Conservation (phyloP, 2,329 filamentous ascomycete species). For the Blumeriella jaapii region DNA sequence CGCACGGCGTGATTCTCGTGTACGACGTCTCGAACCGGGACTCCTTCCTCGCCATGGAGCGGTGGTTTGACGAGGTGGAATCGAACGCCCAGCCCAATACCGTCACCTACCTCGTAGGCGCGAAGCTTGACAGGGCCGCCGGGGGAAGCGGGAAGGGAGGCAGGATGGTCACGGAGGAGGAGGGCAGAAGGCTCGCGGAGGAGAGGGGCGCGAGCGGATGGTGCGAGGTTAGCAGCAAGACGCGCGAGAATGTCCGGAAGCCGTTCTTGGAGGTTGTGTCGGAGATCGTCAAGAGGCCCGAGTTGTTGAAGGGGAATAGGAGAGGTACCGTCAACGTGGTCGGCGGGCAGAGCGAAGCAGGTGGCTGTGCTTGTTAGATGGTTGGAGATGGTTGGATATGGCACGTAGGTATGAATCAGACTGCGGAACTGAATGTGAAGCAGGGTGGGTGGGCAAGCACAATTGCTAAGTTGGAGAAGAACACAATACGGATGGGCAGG, state of each 20-base stretch:
- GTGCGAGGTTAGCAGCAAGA: conserved; percentile 43
- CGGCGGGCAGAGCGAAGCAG: conserved; percentile 7
- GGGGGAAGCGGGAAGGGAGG: conserved; percentile 26
- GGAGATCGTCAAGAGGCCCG: conserved; percentile 35
- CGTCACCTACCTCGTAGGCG: conserved; percentile 40
- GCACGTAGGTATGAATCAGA: neutral
- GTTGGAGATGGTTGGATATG: neutral
- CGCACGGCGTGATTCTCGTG: conserved; percentile 87
- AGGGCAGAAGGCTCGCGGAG: conserved; percentile 36
- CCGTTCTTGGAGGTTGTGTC: conserved; percentile 43
- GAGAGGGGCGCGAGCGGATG: conserved; percentile 35
- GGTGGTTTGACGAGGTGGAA: conserved; percentile 43
- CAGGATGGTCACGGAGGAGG: conserved; percentile 35
- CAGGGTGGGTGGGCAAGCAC: neutral
- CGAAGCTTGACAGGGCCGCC: conserved; percentile 38
- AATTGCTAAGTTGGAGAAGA: neutral
- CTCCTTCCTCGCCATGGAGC: conserved; percentile 40
- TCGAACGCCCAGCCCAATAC: conserved; percentile 37
- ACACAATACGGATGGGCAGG: neutral
- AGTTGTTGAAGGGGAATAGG: conserved; percentile 28
- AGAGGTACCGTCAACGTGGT: conserved; percentile 20
- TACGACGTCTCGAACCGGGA: conserved; percentile 72
- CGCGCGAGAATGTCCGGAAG: conserved; percentile 37
- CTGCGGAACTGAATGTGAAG: neutral
- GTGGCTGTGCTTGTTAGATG: conserved; percentile 21